These are phyloP conservation scores for Quercus engelmannii DNA, from an alignment of 306 rosid genomes.

Conservation along the genomic window DNA sequence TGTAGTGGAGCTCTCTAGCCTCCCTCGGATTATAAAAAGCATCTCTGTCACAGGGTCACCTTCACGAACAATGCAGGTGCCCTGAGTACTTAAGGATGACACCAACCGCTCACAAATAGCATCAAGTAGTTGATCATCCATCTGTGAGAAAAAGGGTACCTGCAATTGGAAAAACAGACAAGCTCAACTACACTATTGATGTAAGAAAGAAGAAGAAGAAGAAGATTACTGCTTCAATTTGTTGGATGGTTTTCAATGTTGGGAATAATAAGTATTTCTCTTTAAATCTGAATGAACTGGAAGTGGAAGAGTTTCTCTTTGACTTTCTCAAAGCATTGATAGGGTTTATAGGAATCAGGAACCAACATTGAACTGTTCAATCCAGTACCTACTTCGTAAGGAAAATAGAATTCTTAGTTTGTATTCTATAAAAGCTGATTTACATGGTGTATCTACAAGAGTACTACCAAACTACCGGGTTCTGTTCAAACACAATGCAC, in stretches of 20 bases:
- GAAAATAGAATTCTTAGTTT: no score
- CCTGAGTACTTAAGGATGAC: constrained; percentile 71
- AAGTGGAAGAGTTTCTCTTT: no score
- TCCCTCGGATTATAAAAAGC: constrained; percentile 87
- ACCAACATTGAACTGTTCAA: background rate
- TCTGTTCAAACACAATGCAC: background rate
- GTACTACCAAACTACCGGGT: background rate
- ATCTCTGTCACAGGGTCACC: constrained; percentile 93
- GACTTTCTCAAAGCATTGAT: background rate
- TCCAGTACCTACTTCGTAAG: background rate
- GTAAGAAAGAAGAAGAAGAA: background rate
- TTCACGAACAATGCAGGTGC: constrained; percentile 79
- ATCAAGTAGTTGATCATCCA: constrained; percentile 83
- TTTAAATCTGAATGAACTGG: no score
- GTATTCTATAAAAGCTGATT: background rate
- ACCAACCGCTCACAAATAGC: constrained; percentile 87
- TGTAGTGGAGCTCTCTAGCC: constrained; percentile 88
- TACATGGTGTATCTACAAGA: background rate
- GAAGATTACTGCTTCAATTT: background rate
- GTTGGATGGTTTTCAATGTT: background rate
- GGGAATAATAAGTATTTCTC: background rate
- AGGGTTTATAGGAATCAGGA: background rate
- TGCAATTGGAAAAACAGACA: constrained; percentile 27
- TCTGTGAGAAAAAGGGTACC: constrained; percentile 94
- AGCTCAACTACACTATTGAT: background rate